Conservation (phyloP, 2,329 filamentous ascomycete species). For the Elsinoe necatrix region DNA sequence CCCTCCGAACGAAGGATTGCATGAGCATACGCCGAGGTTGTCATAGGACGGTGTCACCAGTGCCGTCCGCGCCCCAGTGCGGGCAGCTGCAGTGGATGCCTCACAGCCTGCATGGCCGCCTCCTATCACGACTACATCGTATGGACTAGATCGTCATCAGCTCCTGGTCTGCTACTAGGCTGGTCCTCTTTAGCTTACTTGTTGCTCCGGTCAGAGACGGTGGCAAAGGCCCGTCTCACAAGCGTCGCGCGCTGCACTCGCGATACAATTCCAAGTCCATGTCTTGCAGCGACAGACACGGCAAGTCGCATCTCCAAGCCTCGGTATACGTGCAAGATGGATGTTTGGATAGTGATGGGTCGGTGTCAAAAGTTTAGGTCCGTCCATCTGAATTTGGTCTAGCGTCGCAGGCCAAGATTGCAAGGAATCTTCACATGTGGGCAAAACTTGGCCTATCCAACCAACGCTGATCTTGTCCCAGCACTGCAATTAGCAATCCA, state of each 20-base stretch:
- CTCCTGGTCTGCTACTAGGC: not conserved
- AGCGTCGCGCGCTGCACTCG: slow-evolving; percentile 36
- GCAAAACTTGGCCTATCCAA: not conserved
- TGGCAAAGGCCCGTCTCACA: slow-evolving; percentile 36
- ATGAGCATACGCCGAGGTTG: slow-evolving; percentile 90
- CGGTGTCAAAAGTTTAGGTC: not conserved
- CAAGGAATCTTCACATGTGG: not conserved
- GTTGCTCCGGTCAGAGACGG: slow-evolving; percentile 31
- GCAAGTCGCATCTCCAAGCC: slow-evolving; percentile 14
- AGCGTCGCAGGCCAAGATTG: not conserved
- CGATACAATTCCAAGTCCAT: slow-evolving; percentile 34
- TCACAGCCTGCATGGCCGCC: slow-evolving; percentile 94
- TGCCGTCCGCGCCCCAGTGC: slow-evolving; percentile 79
- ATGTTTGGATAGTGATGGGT: not conserved
- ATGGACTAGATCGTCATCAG: slow-evolving; percentile 45
- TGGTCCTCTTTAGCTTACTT: slow-evolving; percentile 19
- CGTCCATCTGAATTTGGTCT: not conserved
- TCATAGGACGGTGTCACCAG: slow-evolving; percentile 80
- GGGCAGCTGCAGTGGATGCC: slow-evolving; percentile 82
- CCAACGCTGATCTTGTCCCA: not conserved
- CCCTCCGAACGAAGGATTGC: slow-evolving; percentile 95
- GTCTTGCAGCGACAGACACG: slow-evolving; percentile 7
- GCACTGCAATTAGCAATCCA: not conserved
- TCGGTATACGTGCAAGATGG: not conserved
- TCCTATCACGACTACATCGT: slow-evolving; percentile 91